phyloP scores from a whole-genome alignment of 179 eudicot species.

The Gypsophila paniculata region DNA sequence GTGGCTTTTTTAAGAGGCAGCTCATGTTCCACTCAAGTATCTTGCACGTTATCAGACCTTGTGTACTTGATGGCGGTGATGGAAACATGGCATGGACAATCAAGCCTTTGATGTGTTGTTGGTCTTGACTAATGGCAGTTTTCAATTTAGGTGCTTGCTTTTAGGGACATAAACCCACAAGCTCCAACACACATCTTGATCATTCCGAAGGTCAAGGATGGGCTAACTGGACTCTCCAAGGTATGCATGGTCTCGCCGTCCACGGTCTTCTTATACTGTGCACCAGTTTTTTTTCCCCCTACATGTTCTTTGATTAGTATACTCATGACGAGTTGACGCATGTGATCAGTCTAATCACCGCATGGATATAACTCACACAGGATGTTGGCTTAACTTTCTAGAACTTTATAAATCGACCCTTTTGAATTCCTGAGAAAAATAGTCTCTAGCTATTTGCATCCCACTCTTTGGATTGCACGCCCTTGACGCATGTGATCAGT shows the following conservation, averaged over 20 bases:
- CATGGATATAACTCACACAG: no score
- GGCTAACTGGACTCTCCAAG: constrained; percentile 76
- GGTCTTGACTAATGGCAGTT: constrained; percentile 13
- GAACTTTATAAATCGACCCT: no score
- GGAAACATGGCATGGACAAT: no score
- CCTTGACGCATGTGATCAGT: no score
- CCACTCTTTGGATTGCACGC: no score
- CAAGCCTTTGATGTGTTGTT: neutral
- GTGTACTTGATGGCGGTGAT: neutral
- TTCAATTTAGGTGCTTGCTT: constrained; percentile 70
- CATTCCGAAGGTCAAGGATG: constrained; percentile 87
- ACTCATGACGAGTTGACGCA: neutral
- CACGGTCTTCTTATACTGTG: neutral
- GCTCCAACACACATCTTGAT: constrained; percentile 87
- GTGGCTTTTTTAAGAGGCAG: neutral
- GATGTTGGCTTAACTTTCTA: no score
- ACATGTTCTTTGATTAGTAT: no score
- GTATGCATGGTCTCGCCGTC: constrained; percentile 30
- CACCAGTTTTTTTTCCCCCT: neutral
- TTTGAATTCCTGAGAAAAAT: no score
- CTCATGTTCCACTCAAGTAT: neutral
- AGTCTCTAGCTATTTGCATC: no score
- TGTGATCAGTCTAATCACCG: neutral
- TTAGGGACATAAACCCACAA: constrained; percentile 84
- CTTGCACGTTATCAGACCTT: neutral